Conservation (phyloP, 345 rosid genomes). For the Brassica nigra region DNA sequence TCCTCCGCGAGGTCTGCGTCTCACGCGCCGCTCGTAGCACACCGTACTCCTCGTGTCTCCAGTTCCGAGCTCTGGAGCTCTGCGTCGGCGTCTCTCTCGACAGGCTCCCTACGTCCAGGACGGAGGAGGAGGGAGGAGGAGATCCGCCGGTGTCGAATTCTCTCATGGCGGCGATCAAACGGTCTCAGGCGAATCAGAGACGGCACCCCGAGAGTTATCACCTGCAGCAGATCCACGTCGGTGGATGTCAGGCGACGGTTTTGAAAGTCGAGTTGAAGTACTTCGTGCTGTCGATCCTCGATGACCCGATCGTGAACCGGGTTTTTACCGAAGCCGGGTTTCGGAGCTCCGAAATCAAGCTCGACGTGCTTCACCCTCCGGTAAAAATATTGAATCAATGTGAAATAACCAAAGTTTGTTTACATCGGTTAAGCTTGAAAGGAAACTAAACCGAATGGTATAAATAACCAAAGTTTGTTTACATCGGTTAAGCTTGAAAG, state of each 20-base stretch:
- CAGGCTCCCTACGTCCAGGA: conserved; percentile 44
- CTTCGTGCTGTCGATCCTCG: conserved; percentile 60
- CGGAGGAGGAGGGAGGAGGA: conserved; percentile 4
- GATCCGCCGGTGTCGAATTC: conserved; percentile 74
- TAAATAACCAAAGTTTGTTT: too few relatives aligned
- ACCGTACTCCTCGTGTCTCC: conserved; percentile 44
- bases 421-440: too few relatives aligned
- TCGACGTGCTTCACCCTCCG: conserved; percentile 61
- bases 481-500: too few relatives aligned
- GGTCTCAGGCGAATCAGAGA: conserved; percentile 86
- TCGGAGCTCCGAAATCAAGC: conserved; percentile 60
- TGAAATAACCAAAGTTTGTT: too few relatives aligned
- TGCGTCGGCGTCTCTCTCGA: conserved; percentile 65
- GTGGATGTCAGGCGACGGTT: conserved; percentile 22
- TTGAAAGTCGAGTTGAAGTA: conserved; percentile 59
- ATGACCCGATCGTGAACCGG: conserved; percentile 71
- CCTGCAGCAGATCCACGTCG: conserved; percentile 57
- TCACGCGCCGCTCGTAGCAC: conserved; percentile 46
- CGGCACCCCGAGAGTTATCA: conserved; percentile 81
- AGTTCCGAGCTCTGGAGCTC: conserved; percentile 65
- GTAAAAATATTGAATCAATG: too few relatives aligned
- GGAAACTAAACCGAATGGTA: too few relatives aligned
- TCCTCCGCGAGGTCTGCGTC: conserved; percentile 60
- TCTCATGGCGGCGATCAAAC: conserved; percentile 87
- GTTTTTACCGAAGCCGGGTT: conserved; percentile 65